Evolutionary conservation across 805 yeast species (phyloP).

Genomic region (Candida rishiriensis): DNA sequence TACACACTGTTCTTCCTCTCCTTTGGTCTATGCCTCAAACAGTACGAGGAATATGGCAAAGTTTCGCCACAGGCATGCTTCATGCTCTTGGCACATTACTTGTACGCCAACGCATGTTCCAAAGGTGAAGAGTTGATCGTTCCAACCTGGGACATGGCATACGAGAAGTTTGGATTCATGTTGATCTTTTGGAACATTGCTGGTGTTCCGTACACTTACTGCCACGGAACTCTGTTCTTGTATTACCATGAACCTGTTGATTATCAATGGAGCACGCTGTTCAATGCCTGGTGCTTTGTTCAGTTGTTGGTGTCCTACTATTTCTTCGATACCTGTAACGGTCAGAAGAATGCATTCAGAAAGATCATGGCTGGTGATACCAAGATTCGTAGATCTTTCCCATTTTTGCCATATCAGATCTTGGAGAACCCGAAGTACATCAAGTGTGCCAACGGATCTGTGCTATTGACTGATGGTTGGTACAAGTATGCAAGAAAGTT

Average conservation of each 20-base stretch:
- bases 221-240: slow-evolving; percentile 85
- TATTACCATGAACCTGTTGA: slow-evolving; percentile 80
- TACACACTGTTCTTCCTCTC: slow-evolving; percentile 78
- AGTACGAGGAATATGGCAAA: slow-evolving; percentile 75
- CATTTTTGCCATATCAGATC: slow-evolving; percentile 82
- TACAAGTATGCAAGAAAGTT: slow-evolving; percentile 87
- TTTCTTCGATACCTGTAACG: slow-evolving; percentile 92
- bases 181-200: slow-evolving; percentile 98
- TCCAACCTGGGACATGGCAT: slow-evolving; percentile 99
- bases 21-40: slow-evolving; percentile 70
- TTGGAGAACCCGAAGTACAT: slow-evolving; percentile 82
- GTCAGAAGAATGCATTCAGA: slow-evolving; percentile 92
- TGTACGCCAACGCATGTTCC: slow-evolving; percentile 94
- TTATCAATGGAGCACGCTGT: slow-evolving; percentile 65
- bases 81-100: slow-evolving; percentile 80
- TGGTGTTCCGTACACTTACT: slow-evolving; percentile 97
- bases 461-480: slow-evolving; percentile 91
- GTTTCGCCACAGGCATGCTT: slow-evolving; percentile 72
- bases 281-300: slow-evolving; percentile 53
- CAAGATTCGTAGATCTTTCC: slow-evolving; percentile 79
- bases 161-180: slow-evolving; percentile 99
- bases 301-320: slow-evolving; percentile 70
- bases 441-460: slow-evolving; percentile 78
- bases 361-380: slow-evolving; percentile 77
- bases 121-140: slow-evolving; percentile 97